Base-by-base conservation (phyloP, 2,329 filamentous ascomycete species). In the Penicillium hordei region DNA sequence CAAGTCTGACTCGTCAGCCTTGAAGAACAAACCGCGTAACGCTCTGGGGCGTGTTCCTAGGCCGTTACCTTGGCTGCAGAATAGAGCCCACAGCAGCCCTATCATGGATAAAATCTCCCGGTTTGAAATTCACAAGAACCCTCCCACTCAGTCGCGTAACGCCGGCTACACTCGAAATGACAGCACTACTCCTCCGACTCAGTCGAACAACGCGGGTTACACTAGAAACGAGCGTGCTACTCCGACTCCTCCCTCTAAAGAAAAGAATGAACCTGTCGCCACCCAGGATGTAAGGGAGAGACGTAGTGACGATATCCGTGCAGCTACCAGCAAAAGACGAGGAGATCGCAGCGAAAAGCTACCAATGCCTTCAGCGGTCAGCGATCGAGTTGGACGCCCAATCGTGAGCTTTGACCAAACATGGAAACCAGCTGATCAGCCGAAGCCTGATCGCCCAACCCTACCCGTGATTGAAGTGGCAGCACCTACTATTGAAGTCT, bases 341-440 rank as follows among this genome's bases (percentile, higher is more conserved):
- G 92, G 87, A 73, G 91, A 96, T 75, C 88, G 93, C 70, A 97
- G 92, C 76, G 78, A 87, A 57, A 95, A 90, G 72, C 81, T 97
- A 61, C 93, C 93, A 29, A 93, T 89, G 70, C 93, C 93, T 64
- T 91, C 90, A 54, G 88, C 90, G 70, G 93, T 97, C 75, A 97
- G 92, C 79, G 89, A 97, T 78, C 89, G 84, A 71, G 89, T 90
- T 68, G 91, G 91, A 68, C 87, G 93, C 72, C 93, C 93, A 62
- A 97, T 97, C 81, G 93, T 97, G 82, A 97, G 93, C 83, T 97
- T 97, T 82, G 85, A 96, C 77, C 85, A 85, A 70, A 85, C 89
- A 72, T 96, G 91, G 79, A 89, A 88, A 76, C 79, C 83, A 78
- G 81, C 82, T 74, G 79, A 79, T 27, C 67, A 74, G 58, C 61